These are phyloP conservation scores for Vanderwaltozyma polyspora DNA, from an alignment of 805 yeast species.

Conservation along the genomic window DNA sequence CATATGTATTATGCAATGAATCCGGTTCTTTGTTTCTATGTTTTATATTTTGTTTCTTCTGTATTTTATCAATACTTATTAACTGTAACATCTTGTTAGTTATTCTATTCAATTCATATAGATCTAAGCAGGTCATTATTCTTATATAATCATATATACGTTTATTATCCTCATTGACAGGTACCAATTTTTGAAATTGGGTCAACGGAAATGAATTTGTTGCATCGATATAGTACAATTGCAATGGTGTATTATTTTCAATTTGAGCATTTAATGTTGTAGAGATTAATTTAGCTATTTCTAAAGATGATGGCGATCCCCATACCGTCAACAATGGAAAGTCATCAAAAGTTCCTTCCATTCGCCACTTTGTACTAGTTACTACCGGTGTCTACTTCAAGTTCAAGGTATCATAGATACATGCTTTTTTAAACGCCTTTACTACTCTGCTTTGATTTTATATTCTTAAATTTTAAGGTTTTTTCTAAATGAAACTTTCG, in stretches of 20 bases:
- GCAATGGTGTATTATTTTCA: slow-evolving; percentile 1
- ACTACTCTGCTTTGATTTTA: too few species aligned
- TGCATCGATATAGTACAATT: slow-evolving; percentile 23
- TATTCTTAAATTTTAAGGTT: too few species aligned
- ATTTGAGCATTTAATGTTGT: slow-evolving; percentile 1
- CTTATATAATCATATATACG: slow-evolving; percentile 19
- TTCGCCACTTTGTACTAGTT: too few species aligned
- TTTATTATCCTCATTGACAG: slow-evolving; percentile 5
- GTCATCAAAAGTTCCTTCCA: slow-evolving; percentile 1
- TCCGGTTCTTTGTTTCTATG: not conserved
- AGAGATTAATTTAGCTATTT: slow-evolving; percentile 6
- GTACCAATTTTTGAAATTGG: slow-evolving; percentile 15
- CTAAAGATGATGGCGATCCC: slow-evolving; percentile 6
- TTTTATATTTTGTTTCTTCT: not conserved
- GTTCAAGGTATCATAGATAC: too few species aligned
- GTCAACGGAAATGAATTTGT: slow-evolving; percentile 22
- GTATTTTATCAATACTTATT: slow-evolving; percentile 1
- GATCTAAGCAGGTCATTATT: slow-evolving; percentile 19
- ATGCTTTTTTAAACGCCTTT: too few species aligned
- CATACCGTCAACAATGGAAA: slow-evolving; percentile 9
- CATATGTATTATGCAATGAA: not conserved
- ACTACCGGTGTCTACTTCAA: too few species aligned
- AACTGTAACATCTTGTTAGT: slow-evolving; percentile 8
- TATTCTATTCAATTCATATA: slow-evolving; percentile 13
- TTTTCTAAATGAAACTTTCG: too few species aligned